These are phyloP conservation scores for Candida orba DNA, from an alignment of 805 yeast species.

Conservation along the genomic window DNA sequence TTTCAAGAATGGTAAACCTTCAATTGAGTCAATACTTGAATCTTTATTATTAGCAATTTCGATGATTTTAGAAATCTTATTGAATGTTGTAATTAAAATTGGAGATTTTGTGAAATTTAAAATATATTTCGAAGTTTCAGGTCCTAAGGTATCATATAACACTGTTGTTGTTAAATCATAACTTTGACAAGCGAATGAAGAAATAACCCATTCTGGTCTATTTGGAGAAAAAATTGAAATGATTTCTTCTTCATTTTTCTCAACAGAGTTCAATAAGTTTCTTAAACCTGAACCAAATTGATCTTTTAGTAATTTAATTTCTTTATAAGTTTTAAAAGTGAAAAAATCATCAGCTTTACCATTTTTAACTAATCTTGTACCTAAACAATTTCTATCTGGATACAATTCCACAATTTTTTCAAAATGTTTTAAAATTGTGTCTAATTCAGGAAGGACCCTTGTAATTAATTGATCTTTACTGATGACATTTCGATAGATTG, in stretches of 20 bases:
- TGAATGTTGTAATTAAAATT: constrained; percentile 24
- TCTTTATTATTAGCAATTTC: constrained; percentile 7
- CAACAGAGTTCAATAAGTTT: constrained; percentile 20
- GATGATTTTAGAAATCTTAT: constrained; percentile 24
- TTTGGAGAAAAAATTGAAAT: constrained; percentile 51
- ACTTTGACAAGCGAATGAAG: constrained; percentile 43
- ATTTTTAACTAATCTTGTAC: constrained; percentile 25
- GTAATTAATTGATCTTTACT: constrained; percentile 1
- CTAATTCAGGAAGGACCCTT: constrained; percentile 3
- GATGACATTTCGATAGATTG: constrained; percentile 6
- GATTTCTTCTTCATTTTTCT: constrained; percentile 25
- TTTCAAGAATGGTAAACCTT: constrained; percentile 29
- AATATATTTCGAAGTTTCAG: constrained; percentile 7
- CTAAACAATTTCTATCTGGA: constrained; percentile 29
- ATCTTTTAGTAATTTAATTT: constrained; percentile 32
- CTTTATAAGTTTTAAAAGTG: constrained; percentile 32
- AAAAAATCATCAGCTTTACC: constrained; percentile 34
- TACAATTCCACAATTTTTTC: constrained; percentile 14
- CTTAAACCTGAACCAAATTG: constrained; percentile 49
- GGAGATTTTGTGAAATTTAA: constrained; percentile 9
- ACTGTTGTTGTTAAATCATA: constrained; percentile 6
- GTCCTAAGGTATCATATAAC: constrained; percentile 9
- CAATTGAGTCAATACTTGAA: not conserved
- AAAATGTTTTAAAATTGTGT: constrained; percentile 9
- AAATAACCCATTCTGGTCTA: constrained; percentile 63